These are phyloP conservation scores for Metarhizium guizhouense DNA, from an alignment of 2,329 filamentous ascomycete genomes.

Conservation along the genomic window DNA sequence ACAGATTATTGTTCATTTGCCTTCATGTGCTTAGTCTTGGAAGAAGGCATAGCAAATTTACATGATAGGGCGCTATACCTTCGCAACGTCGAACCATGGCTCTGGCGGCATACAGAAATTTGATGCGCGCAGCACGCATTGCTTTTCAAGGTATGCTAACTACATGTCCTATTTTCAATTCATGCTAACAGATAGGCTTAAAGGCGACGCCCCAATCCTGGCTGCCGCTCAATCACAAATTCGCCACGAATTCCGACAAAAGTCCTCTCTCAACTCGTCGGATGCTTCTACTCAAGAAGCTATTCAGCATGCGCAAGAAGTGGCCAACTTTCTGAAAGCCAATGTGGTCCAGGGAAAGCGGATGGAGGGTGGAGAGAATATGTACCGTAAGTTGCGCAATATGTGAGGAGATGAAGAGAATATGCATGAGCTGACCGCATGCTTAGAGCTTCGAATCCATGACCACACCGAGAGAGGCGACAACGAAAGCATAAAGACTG, in stretches of 20 bases:
- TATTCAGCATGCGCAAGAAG: slow-evolving; percentile 71
- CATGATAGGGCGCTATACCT: not conserved
- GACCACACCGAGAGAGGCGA: slow-evolving; percentile 84
- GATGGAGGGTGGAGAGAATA: slow-evolving; percentile 32
- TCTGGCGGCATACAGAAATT: slow-evolving; percentile 66
- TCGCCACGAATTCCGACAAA: slow-evolving; percentile 63
- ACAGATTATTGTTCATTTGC: not conserved
- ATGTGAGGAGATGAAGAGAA: not conserved
- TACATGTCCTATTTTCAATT: not conserved
- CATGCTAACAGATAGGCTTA: slow-evolving; percentile 24
- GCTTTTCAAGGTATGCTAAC: slow-evolving; percentile 65
- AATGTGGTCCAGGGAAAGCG: slow-evolving; percentile 81
- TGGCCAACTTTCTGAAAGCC: slow-evolving; percentile 68
- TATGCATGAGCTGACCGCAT: not conserved
- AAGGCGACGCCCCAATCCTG: slow-evolving; percentile 60
- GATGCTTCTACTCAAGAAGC: slow-evolving; percentile 53
- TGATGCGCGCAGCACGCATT: slow-evolving; percentile 71
- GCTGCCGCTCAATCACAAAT: slow-evolving; percentile 63
- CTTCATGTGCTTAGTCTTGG: not conserved
- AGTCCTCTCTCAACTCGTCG: slow-evolving; percentile 47
- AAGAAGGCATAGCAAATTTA: not conserved
- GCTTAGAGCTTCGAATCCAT: slow-evolving; percentile 74
- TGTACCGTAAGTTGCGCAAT: slow-evolving; percentile 47
- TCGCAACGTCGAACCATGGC: slow-evolving; percentile 41
- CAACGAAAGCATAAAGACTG: slow-evolving; percentile 79